Conservation (phyloP, 805 yeast genomes). For the Monosporozyma servazzii region DNA sequence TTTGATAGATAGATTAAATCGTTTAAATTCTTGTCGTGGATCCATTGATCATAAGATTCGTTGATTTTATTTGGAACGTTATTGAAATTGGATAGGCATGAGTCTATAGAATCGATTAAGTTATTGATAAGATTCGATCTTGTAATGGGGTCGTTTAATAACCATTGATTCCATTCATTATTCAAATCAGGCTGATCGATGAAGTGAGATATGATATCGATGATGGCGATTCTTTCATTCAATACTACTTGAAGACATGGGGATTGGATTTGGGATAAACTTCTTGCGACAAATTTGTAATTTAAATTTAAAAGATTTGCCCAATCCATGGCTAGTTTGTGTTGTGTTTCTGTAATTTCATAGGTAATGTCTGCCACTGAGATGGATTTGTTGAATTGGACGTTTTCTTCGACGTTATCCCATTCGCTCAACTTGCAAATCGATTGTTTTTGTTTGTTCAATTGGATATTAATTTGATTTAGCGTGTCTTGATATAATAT, state of each 20-base stretch:
- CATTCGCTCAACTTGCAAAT: neutral
- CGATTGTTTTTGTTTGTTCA: neutral
- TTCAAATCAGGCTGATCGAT: slow-evolving; percentile 13
- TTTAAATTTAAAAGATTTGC: slow-evolving; percentile 34
- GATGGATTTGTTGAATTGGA: slow-evolving; percentile 11
- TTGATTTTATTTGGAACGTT: too few relatives aligned
- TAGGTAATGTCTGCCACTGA: slow-evolving; percentile 35
- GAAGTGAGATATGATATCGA: slow-evolving; percentile 33
- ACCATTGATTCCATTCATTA: neutral
- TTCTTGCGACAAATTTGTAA: slow-evolving; percentile 39
- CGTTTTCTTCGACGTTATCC: neutral
- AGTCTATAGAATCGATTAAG: slow-evolving; percentile 1
- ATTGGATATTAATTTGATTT: neutral
- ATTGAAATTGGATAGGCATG: neutral
- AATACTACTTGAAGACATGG: slow-evolving; percentile 35
- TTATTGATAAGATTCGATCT: slow-evolving; percentile 6
- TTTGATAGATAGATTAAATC: slow-evolving; percentile 31
- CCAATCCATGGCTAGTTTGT: slow-evolving; percentile 35
- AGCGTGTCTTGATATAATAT: neutral
- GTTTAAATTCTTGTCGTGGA: slow-evolving; percentile 17
- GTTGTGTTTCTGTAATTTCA: slow-evolving; percentile 30
- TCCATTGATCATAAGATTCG: slow-evolving; percentile 8
- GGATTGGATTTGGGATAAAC: slow-evolving; percentile 30
- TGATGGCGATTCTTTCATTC: slow-evolving; percentile 42
- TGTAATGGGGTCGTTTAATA: neutral